These are phyloP conservation scores for Lagerstroemia speciosa DNA, from an alignment of 345 rosid species.

Conservation along the genomic window DNA sequence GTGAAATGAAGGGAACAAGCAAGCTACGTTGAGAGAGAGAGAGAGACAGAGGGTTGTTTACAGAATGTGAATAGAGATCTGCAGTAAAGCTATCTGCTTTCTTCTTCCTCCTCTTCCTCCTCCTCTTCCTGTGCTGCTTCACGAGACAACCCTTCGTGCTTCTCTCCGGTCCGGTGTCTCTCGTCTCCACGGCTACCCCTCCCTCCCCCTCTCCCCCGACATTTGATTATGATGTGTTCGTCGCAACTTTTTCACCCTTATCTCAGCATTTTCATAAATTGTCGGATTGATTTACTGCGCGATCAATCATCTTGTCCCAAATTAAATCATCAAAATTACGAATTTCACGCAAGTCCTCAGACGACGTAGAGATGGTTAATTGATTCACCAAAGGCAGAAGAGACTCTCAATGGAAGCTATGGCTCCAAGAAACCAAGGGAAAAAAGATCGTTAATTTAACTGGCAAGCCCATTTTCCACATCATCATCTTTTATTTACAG, in stretches of 20 bases:
- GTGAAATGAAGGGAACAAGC: constrained; percentile 34
- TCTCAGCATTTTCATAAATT: neutral
- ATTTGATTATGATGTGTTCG: neutral
- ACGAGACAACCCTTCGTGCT: constrained; percentile 11
- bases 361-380: too few species aligned
- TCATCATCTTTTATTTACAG: too few species aligned
- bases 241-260: neutral
- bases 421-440: too few species aligned
- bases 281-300: too few species aligned
- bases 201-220: neutral
- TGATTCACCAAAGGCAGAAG: too few species aligned
- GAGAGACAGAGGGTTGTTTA: constrained; percentile 9
- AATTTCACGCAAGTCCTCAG: too few species aligned
- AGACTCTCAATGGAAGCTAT: too few species aligned
- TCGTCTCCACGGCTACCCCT: neutral
- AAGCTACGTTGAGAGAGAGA: constrained; percentile 15
- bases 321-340: too few species aligned
- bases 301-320: too few species aligned
- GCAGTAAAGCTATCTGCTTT: neutral
- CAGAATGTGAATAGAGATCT: neutral
- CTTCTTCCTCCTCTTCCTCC: constrained; percentile 2
- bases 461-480: too few species aligned
- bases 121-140: constrained; percentile 15
- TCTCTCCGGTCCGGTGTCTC: neutral
- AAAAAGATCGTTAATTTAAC: too few species aligned